These are phyloP conservation scores for Suillus subalutaceus DNA, from an alignment of 768 basidiomycete genomes.

Conservation along the genomic window DNA sequence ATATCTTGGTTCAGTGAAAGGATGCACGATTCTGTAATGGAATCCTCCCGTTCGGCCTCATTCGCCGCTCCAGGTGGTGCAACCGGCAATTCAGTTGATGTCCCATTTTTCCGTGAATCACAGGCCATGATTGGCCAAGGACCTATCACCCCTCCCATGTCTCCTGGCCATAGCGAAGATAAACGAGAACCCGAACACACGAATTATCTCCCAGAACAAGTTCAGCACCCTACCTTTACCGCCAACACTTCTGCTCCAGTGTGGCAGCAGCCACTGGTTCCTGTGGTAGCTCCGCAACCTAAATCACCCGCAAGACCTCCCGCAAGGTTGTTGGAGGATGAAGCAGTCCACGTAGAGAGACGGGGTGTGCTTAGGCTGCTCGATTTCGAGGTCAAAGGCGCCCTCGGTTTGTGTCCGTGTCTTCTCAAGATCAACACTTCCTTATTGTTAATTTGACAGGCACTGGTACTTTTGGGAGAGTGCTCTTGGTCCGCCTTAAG, in stretches of 20 bases:
- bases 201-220: constrained; percentile 15
- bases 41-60: constrained; percentile 22
- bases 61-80: constrained; percentile 18
- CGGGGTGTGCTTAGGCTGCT: constrained; percentile 62
- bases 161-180: constrained; percentile 55
- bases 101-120: constrained; percentile 39
- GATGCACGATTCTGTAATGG: constrained; percentile 30
- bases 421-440: constrained; percentile 3
- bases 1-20: constrained; percentile 6
- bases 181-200: constrained; percentile 20
- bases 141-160: constrained; percentile 75
- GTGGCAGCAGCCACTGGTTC: constrained; percentile 14
- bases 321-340: constrained; percentile 66
- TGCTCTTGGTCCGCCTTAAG: constrained; percentile 82
- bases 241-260: constrained; percentile 15
- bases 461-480: constrained; percentile 95
- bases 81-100: constrained; percentile 7
- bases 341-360: constrained; percentile 62
- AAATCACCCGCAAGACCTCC: constrained; percentile 41
- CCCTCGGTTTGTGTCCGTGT: constrained; percentile 55
- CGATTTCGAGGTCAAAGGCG: constrained; percentile 82
- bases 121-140: constrained; percentile 51
- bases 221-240: constrained; percentile 10
- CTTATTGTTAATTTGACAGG: constrained; percentile 48
- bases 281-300: constrained; percentile 8